These are phyloP conservation scores for Penicillium chermesinum DNA, from an alignment of 495 filamentous ascomycete species.

Conservation along the genomic window DNA sequence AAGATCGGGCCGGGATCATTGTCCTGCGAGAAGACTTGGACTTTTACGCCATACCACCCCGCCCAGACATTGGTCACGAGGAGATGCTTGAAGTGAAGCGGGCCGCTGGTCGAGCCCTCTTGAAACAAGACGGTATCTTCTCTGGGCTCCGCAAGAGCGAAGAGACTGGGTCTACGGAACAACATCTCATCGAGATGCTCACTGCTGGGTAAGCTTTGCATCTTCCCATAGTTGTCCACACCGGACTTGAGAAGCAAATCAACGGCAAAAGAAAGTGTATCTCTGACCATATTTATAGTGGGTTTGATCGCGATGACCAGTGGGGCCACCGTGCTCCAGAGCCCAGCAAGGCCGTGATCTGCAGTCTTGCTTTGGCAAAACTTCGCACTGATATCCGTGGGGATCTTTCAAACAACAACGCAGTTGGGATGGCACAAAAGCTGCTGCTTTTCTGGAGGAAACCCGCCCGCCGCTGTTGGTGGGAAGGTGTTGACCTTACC, in stretches of 20 bases:
- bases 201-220: conserved; percentile 78
- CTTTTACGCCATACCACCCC: conserved; percentile 95
- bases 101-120: conserved; percentile 77
- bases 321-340: conserved; percentile 97
- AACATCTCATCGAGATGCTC: conserved; percentile 98
- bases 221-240: too few relatives aligned
- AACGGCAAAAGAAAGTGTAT: conserved; percentile 5
- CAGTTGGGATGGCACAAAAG: conserved; percentile 98
- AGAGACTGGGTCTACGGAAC: conserved; percentile 92
- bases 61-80: conserved; percentile 70
- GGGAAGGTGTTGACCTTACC: conserved; percentile 94
- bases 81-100: conserved; percentile 98
- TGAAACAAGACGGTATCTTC: conserved; percentile 94
- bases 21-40: conserved; percentile 94
- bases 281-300: conserved; percentile 46
- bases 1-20: conserved; percentile 93
- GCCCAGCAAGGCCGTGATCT: conserved; percentile 97
- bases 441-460: conserved; percentile 97
- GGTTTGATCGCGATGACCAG: conserved; percentile 89
- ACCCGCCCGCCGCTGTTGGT: conserved; percentile 95
- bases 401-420: conserved; percentile 69
- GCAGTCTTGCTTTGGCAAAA: conserved; percentile 87
- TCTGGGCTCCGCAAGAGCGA: conserved; percentile 91
- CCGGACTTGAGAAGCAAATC: too few relatives aligned
- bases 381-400: conserved; percentile 87